Conservation (phyloP, 1,139 yeast species). For the Sugiyamaella xylanicola region DNA sequence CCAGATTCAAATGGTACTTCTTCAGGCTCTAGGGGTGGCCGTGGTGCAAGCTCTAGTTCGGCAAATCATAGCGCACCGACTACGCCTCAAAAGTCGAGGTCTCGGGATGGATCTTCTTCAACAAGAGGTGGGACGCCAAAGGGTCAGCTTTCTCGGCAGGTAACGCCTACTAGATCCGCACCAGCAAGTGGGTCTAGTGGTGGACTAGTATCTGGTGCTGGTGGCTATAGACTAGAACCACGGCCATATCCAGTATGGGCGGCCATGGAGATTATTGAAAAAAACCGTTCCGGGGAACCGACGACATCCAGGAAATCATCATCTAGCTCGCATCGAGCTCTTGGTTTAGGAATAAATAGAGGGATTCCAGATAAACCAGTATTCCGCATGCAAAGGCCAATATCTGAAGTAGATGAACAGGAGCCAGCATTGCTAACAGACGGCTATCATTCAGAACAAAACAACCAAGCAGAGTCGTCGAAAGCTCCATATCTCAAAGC, state of each 20-base stretch:
- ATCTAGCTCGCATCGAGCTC: background rate
- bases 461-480: no score
- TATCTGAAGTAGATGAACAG: background rate
- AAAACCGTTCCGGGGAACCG: background rate
- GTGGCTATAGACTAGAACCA: slow-evolving; percentile 27
- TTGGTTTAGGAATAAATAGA: background rate
- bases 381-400: slow-evolving; percentile 6
- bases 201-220: background rate
- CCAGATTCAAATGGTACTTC: background rate
- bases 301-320: background rate
- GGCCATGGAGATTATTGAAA: slow-evolving; percentile 19
- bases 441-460: background rate
- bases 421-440: background rate
- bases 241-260: slow-evolving; percentile 34
- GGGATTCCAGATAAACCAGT: background rate
- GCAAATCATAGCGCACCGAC: background rate
- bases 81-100: background rate
- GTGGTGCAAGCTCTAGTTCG: background rate
- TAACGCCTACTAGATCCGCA: background rate
- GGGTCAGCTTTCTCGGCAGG: background rate
- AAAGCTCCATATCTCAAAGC: background rate
- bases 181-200: background rate
- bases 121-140: background rate
- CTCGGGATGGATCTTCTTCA: background rate
- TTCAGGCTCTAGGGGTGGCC: background rate